These are phyloP conservation scores for Schizophyllum amplum DNA, from an alignment of 1,284 basidiomycete species.

Conservation along the genomic window DNA sequence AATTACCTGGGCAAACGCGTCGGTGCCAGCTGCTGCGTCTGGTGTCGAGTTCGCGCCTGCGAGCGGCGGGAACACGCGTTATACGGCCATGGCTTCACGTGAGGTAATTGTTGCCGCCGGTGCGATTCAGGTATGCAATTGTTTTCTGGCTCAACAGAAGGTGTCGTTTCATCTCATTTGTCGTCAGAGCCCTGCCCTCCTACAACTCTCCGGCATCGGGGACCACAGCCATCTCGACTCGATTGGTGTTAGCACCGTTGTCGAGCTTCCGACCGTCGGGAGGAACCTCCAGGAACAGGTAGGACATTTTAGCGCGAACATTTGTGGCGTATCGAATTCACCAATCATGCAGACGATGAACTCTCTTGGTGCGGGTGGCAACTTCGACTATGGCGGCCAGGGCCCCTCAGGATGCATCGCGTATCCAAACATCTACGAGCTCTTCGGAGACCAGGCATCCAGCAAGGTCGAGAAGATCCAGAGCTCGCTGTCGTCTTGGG, in stretches of 20 bases:
- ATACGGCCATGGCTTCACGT: slow-evolving; percentile 22
- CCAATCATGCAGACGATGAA: slow-evolving; percentile 39
- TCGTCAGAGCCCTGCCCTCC: slow-evolving; percentile 31
- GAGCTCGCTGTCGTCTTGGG: slow-evolving; percentile 28
- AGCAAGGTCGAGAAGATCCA: slow-evolving; percentile 26
- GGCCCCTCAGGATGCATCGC: slow-evolving; percentile 38
- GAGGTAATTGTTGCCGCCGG: slow-evolving; percentile 33
- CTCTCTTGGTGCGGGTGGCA: slow-evolving; percentile 28
- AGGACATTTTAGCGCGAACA: no score
- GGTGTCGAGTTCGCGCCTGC: slow-evolving; percentile 27
- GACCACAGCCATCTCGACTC: slow-evolving; percentile 28
- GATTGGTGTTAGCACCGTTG: slow-evolving; percentile 28
- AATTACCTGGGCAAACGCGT: slow-evolving; percentile 22
- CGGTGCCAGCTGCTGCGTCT: slow-evolving; percentile 23
- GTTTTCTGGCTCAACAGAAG: no score
- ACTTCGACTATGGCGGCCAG: slow-evolving; percentile 27
- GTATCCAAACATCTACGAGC: slow-evolving; percentile 36
- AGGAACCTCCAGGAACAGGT: slow-evolving; percentile 42
- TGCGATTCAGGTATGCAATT: slow-evolving; percentile 28
- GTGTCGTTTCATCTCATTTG: no score
- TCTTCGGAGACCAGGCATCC: slow-evolving; percentile 29
- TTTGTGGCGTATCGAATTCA: no score
- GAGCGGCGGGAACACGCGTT: slow-evolving; percentile 19
- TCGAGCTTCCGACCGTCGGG: slow-evolving; percentile 34
- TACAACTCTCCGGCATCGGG: slow-evolving; percentile 39